Evolutionary conservation across 2,329 filamentous ascomycete species (phyloP), one percentile per base, ranked within the genome.

Genomic region (Calycina herbarum): DNA sequence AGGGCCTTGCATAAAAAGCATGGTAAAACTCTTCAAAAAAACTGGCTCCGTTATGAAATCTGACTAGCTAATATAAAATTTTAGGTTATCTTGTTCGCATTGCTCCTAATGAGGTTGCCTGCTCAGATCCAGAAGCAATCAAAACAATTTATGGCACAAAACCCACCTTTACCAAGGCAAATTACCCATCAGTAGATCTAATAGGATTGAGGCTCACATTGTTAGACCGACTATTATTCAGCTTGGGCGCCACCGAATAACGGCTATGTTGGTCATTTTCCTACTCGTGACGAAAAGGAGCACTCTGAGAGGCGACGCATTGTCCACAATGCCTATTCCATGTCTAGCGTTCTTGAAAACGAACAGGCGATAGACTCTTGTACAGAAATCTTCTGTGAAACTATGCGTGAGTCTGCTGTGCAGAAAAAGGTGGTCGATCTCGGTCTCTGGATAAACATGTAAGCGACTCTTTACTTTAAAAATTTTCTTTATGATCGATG

Each of bases 281-380:
- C 54, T 57, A 17, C 11, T 4, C n/a, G 35, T 15, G 35, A 42
- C 7, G 33, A 59, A 27, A 59, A 59, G 31, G n/a, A 10, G 45
- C 45, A 48, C n/a, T 91, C 6, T 8, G 45, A 48, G 20, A 3
- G 45, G 5, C n/a, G 45, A 48, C n/a, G 45, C 6, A 24, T 24
- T 48, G n/a, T 20, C 6, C 45, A 20, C n/a, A 24, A 24, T 48
- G 7, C n/a, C 7, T 48, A 40, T 11, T 40, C 38, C 5, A 40
- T 40, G 38, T 15, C 13, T 40, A 40, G 38, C 5, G 13, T 40
- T 15, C 38, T 40, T 40, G 38, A 40, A 17, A 40, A 40, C 13
- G 38, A 40, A 17, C 2, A 24, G 3, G 17, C 45, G 8, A 48
- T 48, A 48, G n/a, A 48, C n/a, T 8, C 5, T 24, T 48, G 45